These are phyloP conservation scores for Pneumocystis murina DNA, from an alignment of 1,139 yeast species.

Conservation along the genomic window DNA sequence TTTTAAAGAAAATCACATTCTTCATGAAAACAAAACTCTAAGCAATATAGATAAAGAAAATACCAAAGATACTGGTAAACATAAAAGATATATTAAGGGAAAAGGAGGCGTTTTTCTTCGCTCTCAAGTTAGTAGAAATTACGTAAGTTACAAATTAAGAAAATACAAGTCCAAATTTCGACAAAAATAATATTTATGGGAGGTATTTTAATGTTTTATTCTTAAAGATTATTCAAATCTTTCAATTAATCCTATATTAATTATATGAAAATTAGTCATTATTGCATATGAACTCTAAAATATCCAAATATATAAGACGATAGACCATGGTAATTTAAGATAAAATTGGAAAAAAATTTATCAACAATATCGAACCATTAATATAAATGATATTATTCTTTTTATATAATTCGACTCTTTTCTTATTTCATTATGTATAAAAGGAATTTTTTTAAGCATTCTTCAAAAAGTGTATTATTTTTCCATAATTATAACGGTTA, in stretches of 20 bases:
- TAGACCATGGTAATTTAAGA: no score
- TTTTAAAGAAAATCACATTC: not conserved
- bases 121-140: conserved; percentile 3
- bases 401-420: no score
- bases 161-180: not conserved
- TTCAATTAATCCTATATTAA: no score
- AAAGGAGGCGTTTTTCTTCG: conserved; percentile 1
- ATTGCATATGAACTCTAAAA: no score
- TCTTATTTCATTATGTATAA: not conserved
- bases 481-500: no score
- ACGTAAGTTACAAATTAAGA: conserved; percentile 2
- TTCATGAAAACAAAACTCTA: not conserved
- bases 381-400: not conserved
- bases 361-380: no score
- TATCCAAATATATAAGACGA: no score
- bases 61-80: not conserved
- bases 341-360: no score
- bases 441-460: no score
- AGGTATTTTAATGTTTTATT: not conserved
- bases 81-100: not conserved
- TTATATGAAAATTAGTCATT: no score
- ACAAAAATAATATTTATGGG: not conserved
- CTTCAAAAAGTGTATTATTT: no score
- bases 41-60: not conserved
- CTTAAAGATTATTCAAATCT: not conserved